Evolutionary conservation across 805 yeast species (phyloP).

Genomic region (Yamadazyma scolyti): DNA sequence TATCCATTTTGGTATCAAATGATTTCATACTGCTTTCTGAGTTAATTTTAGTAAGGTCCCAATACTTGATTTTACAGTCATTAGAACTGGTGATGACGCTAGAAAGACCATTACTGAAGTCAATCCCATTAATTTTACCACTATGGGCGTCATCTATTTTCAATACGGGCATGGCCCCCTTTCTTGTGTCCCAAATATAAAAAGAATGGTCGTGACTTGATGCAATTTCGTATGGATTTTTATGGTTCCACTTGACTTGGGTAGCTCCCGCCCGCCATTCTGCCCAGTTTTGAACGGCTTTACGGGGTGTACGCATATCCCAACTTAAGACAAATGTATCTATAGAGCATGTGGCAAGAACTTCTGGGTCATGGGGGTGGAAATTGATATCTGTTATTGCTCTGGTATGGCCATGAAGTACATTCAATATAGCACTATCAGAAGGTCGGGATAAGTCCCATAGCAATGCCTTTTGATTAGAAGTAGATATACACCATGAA

Average conservation of each 20-base stretch:
- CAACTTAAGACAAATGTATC: constrained; percentile 85
- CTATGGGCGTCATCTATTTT: constrained; percentile 64
- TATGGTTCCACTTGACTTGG: constrained; percentile 90
- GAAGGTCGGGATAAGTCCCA: constrained; percentile 84
- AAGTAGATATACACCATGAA: constrained; percentile 88
- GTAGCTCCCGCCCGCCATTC: constrained; percentile 95
- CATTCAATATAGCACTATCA: constrained; percentile 74
- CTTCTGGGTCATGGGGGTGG: constrained; percentile 81
- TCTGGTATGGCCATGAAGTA: constrained; percentile 83
- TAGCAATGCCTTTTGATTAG: constrained; percentile 90
- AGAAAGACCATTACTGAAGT: constrained; percentile 62
- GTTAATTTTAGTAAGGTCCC: constrained; percentile 53
- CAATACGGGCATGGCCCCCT: constrained; percentile 71
- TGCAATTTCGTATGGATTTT: constrained; percentile 73
- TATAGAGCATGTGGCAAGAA: constrained; percentile 88
- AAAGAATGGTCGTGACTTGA: constrained; percentile 81
- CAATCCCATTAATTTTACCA: constrained; percentile 88
- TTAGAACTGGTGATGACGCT: constrained; percentile 79
- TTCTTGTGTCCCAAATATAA: constrained; percentile 84
- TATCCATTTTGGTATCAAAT: constrained; percentile 9
- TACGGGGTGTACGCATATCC: constrained; percentile 81
- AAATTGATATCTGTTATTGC: constrained; percentile 96
- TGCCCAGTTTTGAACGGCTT: constrained; percentile 76
- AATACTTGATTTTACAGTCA: constrained; percentile 74
- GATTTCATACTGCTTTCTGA: constrained; percentile 3